A percentile compares a stretch with the other conserved stretches of the same genome.
Evolutionary conservation across 208 protist genomes (phyloP).

Genomic region (Acanthamoeba royreba): DNA sequence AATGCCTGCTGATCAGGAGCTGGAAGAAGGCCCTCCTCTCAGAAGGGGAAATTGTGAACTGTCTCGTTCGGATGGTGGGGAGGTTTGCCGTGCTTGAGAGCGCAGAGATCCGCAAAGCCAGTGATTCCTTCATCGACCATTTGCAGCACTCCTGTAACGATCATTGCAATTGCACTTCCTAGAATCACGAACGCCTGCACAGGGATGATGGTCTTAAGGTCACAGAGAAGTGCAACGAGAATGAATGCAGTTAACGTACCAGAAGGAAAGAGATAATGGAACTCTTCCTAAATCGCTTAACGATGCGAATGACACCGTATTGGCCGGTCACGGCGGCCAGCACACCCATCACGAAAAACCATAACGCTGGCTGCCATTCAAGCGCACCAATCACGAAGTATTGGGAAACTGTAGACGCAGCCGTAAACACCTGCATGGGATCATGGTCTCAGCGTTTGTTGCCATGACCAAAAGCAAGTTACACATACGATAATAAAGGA

Average conservation of each 20-base stretch:
- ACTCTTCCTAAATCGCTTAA: conserved; percentile 71
- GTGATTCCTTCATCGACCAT: background rate
- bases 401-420: conserved; percentile 55
- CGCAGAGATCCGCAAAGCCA: background rate
- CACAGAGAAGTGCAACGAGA: conserved; percentile 6
- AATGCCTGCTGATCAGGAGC: no score
- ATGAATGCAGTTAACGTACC: background rate
- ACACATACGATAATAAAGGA: conserved; percentile 69
- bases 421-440: conserved; percentile 64
- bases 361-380: conserved; percentile 60
- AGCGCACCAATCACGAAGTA: conserved; percentile 68
- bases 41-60: no score
- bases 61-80: no score
- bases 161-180: background rate
- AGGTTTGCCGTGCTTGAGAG: background rate
- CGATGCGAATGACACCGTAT: conserved; percentile 43
- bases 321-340: conserved; percentile 62
- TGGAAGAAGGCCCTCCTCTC: no score
- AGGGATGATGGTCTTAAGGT: background rate
- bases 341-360: conserved; percentile 63
- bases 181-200: background rate
- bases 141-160: background rate
- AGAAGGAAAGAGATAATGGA: conserved; percentile 69
- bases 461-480: background rate
- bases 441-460: background rate